Evolutionary conservation across 345 rosid genomes (phyloP).

Genomic region (Anastatica hierochuntica): DNA sequence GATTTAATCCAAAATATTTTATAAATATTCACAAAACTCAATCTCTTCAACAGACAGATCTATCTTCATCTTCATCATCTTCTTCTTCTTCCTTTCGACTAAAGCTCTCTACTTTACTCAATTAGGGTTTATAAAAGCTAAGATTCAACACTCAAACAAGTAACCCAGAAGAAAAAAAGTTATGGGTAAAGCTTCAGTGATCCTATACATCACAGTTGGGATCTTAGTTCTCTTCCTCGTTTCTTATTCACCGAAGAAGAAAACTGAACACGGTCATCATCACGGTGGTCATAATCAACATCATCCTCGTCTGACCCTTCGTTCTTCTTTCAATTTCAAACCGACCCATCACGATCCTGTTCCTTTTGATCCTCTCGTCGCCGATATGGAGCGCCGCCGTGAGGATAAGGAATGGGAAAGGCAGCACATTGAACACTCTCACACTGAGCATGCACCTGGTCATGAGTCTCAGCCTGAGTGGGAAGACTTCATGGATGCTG

Average conservation of each 20-base stretch:
- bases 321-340: constrained; percentile 42
- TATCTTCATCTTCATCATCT: no score
- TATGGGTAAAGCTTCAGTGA: constrained; percentile 38
- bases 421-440: constrained; percentile 52
- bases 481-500: constrained; percentile 89
- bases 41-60: no score
- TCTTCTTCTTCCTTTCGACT: no score
- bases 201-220: constrained; percentile 40
- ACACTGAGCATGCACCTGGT: constrained; percentile 56
- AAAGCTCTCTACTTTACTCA: no score
- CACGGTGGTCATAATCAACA: constrained; percentile 25
- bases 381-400: constrained; percentile 61
- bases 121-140: no score
- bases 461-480: constrained; percentile 85
- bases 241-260: constrained; percentile 41
- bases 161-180: no score
- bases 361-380: constrained; percentile 67
- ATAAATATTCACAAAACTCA: no score
- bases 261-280: constrained; percentile 23
- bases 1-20: no score
- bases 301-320: constrained; percentile 54
- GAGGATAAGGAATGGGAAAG: constrained; percentile 87
- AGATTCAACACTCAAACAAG: no score
- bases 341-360: constrained; percentile 39
- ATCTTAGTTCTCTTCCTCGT: constrained; percentile 43